Evolutionary conservation across 805 yeast species (phyloP), one percentile per base, ranked within the genome.

Genomic region (Sugiyamaella valdiviana): DNA sequence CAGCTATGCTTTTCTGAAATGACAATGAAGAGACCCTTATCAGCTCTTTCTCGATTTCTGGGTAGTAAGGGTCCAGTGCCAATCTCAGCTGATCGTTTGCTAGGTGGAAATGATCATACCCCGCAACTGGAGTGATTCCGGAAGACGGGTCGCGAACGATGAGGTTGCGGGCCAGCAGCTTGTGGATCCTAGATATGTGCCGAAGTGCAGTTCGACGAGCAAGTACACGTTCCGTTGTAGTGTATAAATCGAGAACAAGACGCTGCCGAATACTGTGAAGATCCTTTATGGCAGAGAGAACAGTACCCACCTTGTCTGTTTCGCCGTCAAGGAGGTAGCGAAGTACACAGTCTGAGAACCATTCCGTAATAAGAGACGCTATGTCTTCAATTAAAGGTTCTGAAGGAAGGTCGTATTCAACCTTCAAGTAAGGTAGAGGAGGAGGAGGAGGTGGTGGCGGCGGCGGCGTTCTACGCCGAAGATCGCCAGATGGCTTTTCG

Each of bases 311-410:
- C 14, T 55, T 46, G 14, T 49, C 15, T 54, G 63, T 61, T 48
- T 59, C 56, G 24, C 61, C 58, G 36, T 54, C 39, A 12, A 61
- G 49, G 39, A 60, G 57, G 52, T 60, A 56, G 29, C 52, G 57
- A 47, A 53, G 57, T 16, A 61, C 49, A 50, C 56, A 61, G 38
- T 52, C 51, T 36, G 61, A 56, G 44, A 53, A 54, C 69, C 69
- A 64, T 42, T 64, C 67, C 16, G 50, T 51, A 36, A 65, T 46
- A 14, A 63, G 61, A n/a, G 64, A 55, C 6, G 58, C 44, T 32
- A 64, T 65, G 42, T 64, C 68, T 36, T 62, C 65, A 6, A 60
- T 60, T n/a, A 61, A 41, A 16, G 64, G 63, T 44, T 61, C 64
- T 1, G 51, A 45, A n/a, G 55, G 57, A 21, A 38, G 39, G 23